A percentile compares a stretch with the other conserved stretches of the same genome.
These are phyloP conservation scores for Phytophthora colocasiae DNA, from an alignment of 352 stramenopile species.

Conservation along the genomic window DNA sequence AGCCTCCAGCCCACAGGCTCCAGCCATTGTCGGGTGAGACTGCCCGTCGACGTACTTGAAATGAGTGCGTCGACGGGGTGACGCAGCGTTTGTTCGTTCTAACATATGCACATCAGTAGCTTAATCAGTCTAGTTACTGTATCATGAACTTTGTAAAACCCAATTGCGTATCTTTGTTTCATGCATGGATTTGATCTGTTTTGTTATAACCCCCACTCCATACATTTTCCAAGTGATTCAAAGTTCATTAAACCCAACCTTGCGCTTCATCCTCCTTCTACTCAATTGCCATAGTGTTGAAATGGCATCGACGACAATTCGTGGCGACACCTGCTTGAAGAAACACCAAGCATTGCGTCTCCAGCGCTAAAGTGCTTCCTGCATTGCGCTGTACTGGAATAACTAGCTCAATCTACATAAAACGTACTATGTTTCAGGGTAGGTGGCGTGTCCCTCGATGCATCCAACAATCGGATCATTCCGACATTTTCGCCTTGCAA, in stretches of 20 bases:
- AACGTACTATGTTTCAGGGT: too few species aligned
- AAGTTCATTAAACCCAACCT: neutral
- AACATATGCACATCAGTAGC: constrained; percentile 6
- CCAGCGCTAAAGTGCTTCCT: neutral
- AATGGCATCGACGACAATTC: constrained; percentile 1
- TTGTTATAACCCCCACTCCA: constrained; percentile 6
- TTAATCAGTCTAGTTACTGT: neutral
- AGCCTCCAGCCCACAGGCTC: neutral
- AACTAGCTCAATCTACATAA: too few species aligned
- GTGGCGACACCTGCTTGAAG: constrained; percentile 21
- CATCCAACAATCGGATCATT: constrained; percentile 31
- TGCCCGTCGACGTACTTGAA: constrained; percentile 3
- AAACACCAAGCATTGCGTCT: constrained; percentile 17
- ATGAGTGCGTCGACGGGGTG: constrained; percentile 15
- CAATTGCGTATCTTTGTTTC: constrained; percentile 24
- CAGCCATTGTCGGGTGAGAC: constrained; percentile 24
- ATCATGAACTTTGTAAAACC: neutral
- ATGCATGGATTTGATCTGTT: constrained; percentile 13
- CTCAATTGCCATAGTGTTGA: too few species aligned
- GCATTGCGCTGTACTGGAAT: too few species aligned
- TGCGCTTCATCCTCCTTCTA: neutral
- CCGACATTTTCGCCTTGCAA: constrained; percentile 22
- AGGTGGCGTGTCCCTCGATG: constrained; percentile 1
- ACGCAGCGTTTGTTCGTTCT: neutral
- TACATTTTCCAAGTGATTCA: constrained; percentile 19